Base-by-base conservation (phyloP, 345 rosid genomes). In the Eucalyptus curtisii region DNA sequence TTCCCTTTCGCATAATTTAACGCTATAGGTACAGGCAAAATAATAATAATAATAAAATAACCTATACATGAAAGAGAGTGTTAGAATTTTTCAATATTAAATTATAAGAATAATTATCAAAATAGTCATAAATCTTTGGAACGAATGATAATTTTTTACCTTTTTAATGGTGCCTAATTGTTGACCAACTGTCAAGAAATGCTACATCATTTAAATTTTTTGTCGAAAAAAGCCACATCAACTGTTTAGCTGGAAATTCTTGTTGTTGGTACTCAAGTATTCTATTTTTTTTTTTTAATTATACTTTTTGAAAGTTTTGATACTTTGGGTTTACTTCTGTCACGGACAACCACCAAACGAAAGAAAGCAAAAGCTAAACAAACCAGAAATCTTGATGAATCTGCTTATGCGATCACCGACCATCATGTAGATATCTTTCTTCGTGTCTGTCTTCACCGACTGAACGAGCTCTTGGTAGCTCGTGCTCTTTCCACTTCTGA, bases 231-330 rank as follows among this genome's bases (percentile, higher is more conserved):
- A 7, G 57, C 10, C 10, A 19, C 25, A 20, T 52, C 10, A 52
- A 52, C 0, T 52, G 0, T 52, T 52, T 52, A 52, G 4, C 25
- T 8, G 2, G 0, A 52, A 52, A 20, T 52, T 1, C 25, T 52
- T 52, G 4, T 52, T 1, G 0, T 52, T 8, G 1, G 2, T 52
- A 52, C 5, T 52, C 20, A 52, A 52, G 25, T 52, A 52, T 19
- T 49, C 3, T 3, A 47, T 14, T 5, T 49, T 15, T 1, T 16
- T 13, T 13, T 7, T 50, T 50, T 13, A 48, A 48, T 2, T 52
- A 5, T 1, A 19, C 19, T 4, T 7, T 19, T 52, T 19, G 57
- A 4, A 20, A 52, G 25, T 52, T 52, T 20, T 52, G 25, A 52
- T 52, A 52, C 10, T 52, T 52, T 52, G 4, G 10, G 10, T 52